Percentiles rank a stretch among this genome's conserved stretches.
These are phyloP conservation scores for Colletotrichum trifolii DNA, from an alignment of 2,329 filamentous ascomycete species.

Conservation along the genomic window DNA sequence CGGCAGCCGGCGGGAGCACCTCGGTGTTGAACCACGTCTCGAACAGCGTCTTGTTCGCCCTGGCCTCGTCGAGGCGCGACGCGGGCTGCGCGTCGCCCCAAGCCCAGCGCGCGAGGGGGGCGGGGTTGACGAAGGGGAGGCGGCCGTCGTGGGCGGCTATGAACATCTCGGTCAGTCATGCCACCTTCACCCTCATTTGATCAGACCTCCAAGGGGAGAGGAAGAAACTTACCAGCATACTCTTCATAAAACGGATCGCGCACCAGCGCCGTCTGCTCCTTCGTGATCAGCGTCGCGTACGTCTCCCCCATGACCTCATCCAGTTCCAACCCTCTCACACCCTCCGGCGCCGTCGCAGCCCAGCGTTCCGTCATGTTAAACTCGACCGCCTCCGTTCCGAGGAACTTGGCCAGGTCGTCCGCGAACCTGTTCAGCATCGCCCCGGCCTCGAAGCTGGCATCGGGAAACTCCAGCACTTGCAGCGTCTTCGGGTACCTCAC, in stretches of 20 bases:
- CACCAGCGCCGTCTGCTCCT: slow-evolving; percentile 50
- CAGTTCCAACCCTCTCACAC: slow-evolving; percentile 35
- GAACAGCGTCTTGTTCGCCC: slow-evolving; percentile 47
- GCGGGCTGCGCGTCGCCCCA: slow-evolving; percentile 46
- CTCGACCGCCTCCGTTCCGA: slow-evolving; percentile 38
- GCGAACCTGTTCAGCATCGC: slow-evolving; percentile 44
- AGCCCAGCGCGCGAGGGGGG: slow-evolving; percentile 48
- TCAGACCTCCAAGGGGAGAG: too few species aligned
- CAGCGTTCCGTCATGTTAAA: slow-evolving; percentile 42
- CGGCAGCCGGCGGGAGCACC: slow-evolving; percentile 40
- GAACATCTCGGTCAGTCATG: not conserved
- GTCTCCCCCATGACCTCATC: slow-evolving; percentile 44
- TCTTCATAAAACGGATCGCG: slow-evolving; percentile 52
- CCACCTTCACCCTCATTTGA: not conserved
- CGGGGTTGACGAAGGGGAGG: slow-evolving; percentile 50
- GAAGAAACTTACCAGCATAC: slow-evolving; percentile 46
- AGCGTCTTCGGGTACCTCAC: slow-evolving; percentile 41
- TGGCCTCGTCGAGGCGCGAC: slow-evolving; percentile 39
- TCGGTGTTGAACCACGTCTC: slow-evolving; percentile 46
- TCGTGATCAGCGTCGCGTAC: slow-evolving; percentile 50
- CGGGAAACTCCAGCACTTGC: slow-evolving; percentile 44
- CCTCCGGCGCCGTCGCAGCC: slow-evolving; percentile 40
- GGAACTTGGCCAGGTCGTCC: slow-evolving; percentile 41
- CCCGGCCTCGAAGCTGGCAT: slow-evolving; percentile 31
- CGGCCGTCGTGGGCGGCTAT: slow-evolving; percentile 46